Conservation (phyloP, 352 stramenopile genomes). For the Globisporangium apiculatum region DNA sequence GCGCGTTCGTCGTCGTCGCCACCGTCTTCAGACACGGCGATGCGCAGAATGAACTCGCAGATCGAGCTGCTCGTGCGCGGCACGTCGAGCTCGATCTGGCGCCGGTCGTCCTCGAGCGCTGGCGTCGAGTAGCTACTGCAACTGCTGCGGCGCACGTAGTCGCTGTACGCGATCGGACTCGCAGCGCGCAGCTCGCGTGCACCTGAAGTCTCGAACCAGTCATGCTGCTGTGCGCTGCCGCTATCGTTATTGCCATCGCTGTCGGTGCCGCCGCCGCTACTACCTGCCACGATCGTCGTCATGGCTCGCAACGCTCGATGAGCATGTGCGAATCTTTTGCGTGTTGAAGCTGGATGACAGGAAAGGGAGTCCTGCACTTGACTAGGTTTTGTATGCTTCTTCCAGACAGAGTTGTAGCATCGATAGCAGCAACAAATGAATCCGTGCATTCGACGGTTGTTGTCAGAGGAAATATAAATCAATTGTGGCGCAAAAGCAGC, state of each 20-base stretch:
- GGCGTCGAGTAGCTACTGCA: conserved; percentile 11
- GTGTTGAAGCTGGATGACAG: neutral
- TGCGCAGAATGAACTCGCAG: conserved; percentile 37
- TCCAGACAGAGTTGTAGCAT: no score
- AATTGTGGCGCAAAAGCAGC: neutral
- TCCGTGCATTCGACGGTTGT: no score
- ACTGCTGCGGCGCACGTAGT: conserved; percentile 31
- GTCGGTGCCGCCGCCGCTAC: neutral
- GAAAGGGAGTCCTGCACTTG: no score
- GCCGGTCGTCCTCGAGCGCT: conserved; percentile 47
- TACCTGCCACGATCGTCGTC: neutral
- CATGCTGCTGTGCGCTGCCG: neutral
- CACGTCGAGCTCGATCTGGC: conserved; percentile 69
- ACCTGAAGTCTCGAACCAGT: conserved; percentile 45
- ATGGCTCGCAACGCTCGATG: neutral
- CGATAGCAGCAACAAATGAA: no score
- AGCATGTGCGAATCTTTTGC: neutral
- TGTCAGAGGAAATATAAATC: no score
- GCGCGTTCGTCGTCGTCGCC: conserved; percentile 18
- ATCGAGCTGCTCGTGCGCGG: conserved; percentile 47
- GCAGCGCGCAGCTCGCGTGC: conserved; percentile 23
- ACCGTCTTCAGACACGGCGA: conserved; percentile 6
- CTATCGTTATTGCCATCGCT: neutral
- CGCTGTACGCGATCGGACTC: conserved; percentile 31
- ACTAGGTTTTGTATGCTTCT: no score